Conservation (phyloP, 345 rosid genomes). For the Boechera divaricarpa region DNA sequence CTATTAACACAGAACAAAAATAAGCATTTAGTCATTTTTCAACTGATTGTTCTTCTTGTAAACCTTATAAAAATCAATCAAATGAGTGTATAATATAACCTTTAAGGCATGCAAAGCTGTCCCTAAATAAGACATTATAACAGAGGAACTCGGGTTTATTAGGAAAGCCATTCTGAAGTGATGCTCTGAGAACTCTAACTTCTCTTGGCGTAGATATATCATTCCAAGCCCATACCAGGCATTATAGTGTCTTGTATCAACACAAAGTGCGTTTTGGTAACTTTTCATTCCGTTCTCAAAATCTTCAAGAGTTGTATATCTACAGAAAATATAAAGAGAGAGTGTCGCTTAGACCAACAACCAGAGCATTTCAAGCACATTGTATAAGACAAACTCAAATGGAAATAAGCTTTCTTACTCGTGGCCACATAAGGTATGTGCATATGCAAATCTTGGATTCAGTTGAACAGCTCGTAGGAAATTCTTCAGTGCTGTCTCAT, state of each 20-base stretch:
- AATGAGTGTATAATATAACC: conserved; percentile 49
- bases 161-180: conserved; percentile 89
- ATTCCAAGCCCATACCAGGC: conserved; percentile 99
- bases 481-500: conserved; percentile 91
- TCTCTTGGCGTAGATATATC: conserved; percentile 94
- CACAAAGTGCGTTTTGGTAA: conserved; percentile 87
- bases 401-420: conserved; percentile 62
- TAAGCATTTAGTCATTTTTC: conserved; percentile 25
- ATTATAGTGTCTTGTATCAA: conserved; percentile 94
- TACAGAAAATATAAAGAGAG: conserved; percentile 43
- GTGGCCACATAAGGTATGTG: conserved; percentile 95
- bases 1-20: conserved; percentile 46
- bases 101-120: conserved; percentile 83
- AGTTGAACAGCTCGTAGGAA: conserved; percentile 92
- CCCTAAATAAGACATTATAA: conserved; percentile 95
- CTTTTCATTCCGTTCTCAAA: conserved; percentile 93
- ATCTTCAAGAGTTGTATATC: conserved; percentile 90
- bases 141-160: conserved; percentile 89
- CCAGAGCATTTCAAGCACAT: conserved; percentile 12
- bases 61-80: neutral
- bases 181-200: conserved; percentile 93
- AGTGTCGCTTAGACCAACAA: conserved; percentile 23
- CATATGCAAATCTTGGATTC: conserved; percentile 90
- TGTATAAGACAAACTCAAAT: neutral
- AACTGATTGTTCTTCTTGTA: neutral